Evolutionary conservation across 768 basidiomycete genomes (phyloP).

Genomic region (Butyriboletus loyo): DNA sequence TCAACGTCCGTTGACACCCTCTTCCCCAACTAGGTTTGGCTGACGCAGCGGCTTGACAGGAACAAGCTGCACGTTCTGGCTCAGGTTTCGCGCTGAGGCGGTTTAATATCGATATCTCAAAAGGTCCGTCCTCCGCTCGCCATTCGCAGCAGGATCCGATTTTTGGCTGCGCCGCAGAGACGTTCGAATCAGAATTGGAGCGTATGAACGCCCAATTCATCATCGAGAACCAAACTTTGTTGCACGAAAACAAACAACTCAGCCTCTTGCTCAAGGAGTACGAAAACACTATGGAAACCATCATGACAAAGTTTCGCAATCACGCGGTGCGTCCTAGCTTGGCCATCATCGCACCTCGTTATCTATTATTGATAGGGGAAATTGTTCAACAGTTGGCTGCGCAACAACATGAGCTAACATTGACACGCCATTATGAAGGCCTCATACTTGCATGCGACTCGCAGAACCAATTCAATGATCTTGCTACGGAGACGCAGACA

Average conservation of each 20-base stretch:
- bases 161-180: constrained; percentile 50
- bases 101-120: constrained; percentile 84
- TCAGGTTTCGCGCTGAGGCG: constrained; percentile 78
- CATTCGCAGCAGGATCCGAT: constrained; percentile 11
- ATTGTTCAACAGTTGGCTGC: constrained; percentile 66
- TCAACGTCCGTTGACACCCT: constrained; percentile 57
- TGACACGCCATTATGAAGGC: constrained; percentile 87
- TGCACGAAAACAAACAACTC: constrained; percentile 95
- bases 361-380: constrained; percentile 9
- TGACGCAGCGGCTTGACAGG: constrained; percentile 39
- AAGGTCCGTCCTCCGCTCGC: constrained; percentile 46
- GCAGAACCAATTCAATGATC: constrained; percentile 51
- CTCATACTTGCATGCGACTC: constrained; percentile 68
- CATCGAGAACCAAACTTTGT: constrained; percentile 88
- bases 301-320: constrained; percentile 94
- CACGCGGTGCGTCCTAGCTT: constrained; percentile 65
- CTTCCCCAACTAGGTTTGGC: constrained; percentile 4
- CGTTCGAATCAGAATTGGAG: constrained; percentile 91
- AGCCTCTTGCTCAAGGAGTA: constrained; percentile 89
- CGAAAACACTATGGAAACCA: constrained; percentile 89
- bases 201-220: constrained; percentile 84
- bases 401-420: constrained; percentile 82
- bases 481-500: constrained; percentile 56
- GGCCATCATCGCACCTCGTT: not conserved
- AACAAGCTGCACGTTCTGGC: constrained; percentile 67